Conservation (phyloP, 495 filamentous ascomycete species). For the Extremus antarcticus region DNA sequence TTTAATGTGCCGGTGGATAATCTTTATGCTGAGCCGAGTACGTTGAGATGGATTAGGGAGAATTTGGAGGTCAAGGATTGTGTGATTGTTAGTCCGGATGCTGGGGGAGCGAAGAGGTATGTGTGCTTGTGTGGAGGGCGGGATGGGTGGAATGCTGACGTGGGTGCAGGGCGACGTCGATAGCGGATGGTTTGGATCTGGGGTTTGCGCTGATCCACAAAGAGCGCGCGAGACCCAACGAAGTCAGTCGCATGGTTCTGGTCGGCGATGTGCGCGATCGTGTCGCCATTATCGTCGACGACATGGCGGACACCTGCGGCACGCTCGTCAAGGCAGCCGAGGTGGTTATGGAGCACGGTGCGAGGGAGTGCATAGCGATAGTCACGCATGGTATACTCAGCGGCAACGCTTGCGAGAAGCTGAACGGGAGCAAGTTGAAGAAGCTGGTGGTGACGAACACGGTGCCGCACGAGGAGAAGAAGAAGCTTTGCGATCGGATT, state of each 20-base stretch:
- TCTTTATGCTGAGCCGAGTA: constrained; percentile 89
- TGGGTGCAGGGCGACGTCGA: constrained; percentile 68
- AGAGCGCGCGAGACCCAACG: constrained; percentile 88
- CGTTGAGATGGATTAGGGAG: constrained; percentile 80
- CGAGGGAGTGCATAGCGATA: constrained; percentile 78
- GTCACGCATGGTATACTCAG: constrained; percentile 94
- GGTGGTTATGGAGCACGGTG: constrained; percentile 81
- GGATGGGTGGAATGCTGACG: constrained; percentile 5
- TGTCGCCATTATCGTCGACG: constrained; percentile 52
- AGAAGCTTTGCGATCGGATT: constrained; percentile 62
- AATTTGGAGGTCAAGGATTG: constrained; percentile 73
- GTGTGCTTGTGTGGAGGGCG: constrained; percentile 12
- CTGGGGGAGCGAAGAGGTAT: constrained; percentile 90
- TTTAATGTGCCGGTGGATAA: constrained; percentile 98
- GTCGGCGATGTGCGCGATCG: constrained; percentile 52
- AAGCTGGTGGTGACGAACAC: constrained; percentile 92
- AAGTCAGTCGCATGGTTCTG: constrained; percentile 90
- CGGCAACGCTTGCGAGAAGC: constrained; percentile 78
- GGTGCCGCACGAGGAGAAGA: constrained; percentile 81
- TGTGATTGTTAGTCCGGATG: constrained; percentile 93
- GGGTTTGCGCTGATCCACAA: constrained; percentile 99
- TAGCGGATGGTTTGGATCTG: constrained; percentile 86
- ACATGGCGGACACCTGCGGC: constrained; percentile 94
- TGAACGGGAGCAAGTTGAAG: constrained; percentile 70
- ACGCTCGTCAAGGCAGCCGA: constrained; percentile 88